Base-by-base conservation (phyloP, 2,329 filamentous ascomycete genomes). In the Coniochaeta sp. region DNA sequence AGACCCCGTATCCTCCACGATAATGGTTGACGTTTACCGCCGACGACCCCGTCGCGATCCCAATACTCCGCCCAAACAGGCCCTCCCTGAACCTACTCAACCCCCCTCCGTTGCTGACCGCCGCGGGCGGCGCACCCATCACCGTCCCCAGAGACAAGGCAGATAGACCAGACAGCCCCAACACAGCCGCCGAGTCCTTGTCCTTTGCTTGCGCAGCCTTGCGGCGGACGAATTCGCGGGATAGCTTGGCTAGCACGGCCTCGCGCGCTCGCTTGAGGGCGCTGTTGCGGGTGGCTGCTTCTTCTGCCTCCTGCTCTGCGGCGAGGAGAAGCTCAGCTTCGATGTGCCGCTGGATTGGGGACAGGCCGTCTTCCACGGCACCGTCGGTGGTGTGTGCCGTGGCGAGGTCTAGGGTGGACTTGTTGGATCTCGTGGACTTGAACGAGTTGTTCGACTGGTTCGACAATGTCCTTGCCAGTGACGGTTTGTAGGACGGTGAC, bases 251-350 rank as follows among this genome's bases (percentile, higher is more conserved):
- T 59, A 88, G 73, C 14, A 88, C 84, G 0, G 82, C 81, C 63
- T 84, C 82, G 68, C 83, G 84, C 36, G 85, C 85, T 61, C 81
- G 80, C 67, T 79, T 77, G 57, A 88, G 73, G 11, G 83, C 82
- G 64, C 76, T 81, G 5, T 76, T 76, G 60, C 84, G 79, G 59
- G 81, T 79, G 9, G 78, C 79, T 2, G 79, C 76, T 65, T 87
- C 83, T 63, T 87, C 80, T 22, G 83, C 84, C 26, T 86, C 74
- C 52, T 79, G 75, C 47, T 52, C 47, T 16, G 47, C 47, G n/a
- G 28, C 54, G 3, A 7, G 54, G 12, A 81, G 77, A 63, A 85
- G 81, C 66, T 87, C 84, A 62, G 81, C 79, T 64, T 81, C 77
- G 47, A 84, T 73, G 67, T 84, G 80, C 64, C 83, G 81, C 69